Percentiles rank a stretch among this genome's conserved stretches.
These are phyloP conservation scores for Albugo candida DNA, from an alignment of 352 stramenopile species.

Conservation along the genomic window DNA sequence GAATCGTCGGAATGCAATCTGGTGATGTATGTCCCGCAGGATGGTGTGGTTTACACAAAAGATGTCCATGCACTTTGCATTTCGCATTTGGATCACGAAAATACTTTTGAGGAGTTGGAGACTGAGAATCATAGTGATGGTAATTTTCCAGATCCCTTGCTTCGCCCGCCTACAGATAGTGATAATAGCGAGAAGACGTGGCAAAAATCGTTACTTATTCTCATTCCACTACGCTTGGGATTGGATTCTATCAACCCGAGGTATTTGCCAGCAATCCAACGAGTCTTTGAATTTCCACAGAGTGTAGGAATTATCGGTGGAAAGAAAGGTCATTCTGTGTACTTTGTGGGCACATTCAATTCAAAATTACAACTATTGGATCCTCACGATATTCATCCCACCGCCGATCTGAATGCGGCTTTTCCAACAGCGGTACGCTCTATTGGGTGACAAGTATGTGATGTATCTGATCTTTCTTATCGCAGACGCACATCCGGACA, in stretches of 20 bases:
- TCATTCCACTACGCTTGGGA: constrained; percentile 84
- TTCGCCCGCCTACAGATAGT: constrained; percentile 32
- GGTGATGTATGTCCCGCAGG: constrained; percentile 66
- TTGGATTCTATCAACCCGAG: constrained; percentile 69
- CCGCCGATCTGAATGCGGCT: constrained; percentile 38
- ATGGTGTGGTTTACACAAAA: constrained; percentile 65
- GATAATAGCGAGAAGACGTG: constrained; percentile 30
- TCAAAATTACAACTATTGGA: constrained; percentile 68
- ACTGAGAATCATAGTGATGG: constrained; percentile 3
- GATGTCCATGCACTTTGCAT: constrained; percentile 53
- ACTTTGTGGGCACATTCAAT: constrained; percentile 85
- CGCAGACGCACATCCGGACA: constrained; percentile 30
- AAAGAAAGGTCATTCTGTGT: constrained; percentile 87
- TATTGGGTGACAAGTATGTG: not conserved
- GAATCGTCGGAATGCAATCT: constrained; percentile 20
- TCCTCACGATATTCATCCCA: constrained; percentile 57
- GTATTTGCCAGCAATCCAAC: constrained; percentile 55
- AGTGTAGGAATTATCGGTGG: constrained; percentile 89
- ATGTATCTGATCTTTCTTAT: constrained; percentile 7
- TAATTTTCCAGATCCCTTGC: constrained; percentile 66
- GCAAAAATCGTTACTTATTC: constrained; percentile 76
- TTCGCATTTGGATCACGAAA: constrained; percentile 19
- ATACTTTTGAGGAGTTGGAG: constrained; percentile 4
- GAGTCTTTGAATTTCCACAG: constrained; percentile 80
- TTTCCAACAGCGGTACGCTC: constrained; percentile 45